Percentiles rank a stretch among this genome's conserved stretches.
phyloP scores from a whole-genome alignment of 148 eudicot species.

The Vaccinium corymbosum region DNA sequence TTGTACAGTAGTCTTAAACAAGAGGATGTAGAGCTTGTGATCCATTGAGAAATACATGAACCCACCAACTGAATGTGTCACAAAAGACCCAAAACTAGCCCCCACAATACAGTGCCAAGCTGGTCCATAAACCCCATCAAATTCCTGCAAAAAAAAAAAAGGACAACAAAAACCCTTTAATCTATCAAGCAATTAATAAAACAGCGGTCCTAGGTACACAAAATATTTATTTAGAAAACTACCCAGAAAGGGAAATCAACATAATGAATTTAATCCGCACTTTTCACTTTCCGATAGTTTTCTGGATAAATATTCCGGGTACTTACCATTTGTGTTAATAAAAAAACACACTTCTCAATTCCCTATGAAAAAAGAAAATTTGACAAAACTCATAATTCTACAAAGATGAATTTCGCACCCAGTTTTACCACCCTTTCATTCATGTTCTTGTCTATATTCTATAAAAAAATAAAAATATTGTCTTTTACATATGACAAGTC shows the following conservation, averaged over 20 bases:
- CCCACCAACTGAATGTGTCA: slow-evolving; percentile 93
- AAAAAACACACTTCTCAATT: neutral
- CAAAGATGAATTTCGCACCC: neutral
- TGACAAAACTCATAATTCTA: neutral
- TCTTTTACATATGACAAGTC: no score
- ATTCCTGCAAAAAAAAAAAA: slow-evolving; percentile 53
- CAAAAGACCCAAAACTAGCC: slow-evolving; percentile 94
- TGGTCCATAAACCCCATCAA: slow-evolving; percentile 97
- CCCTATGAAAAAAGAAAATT: neutral
- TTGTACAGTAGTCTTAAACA: slow-evolving; percentile 88
- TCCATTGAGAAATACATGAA: slow-evolving; percentile 91
- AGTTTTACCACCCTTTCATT: neutral
- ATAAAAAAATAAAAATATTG: no score
- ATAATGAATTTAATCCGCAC: no score
- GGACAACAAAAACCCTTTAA: slow-evolving; percentile 14
- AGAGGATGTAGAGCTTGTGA: slow-evolving; percentile 72
- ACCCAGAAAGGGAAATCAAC: no score
- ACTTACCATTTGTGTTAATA: no score
- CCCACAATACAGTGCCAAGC: slow-evolving; percentile 99
- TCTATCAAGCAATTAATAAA: slow-evolving; percentile 5
- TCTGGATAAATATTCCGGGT: no score
- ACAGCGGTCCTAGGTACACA: no score
- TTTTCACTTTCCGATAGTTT: no score
- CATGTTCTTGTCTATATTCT: neutral
- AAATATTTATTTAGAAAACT: no score